These are phyloP conservation scores for Serendipita sp. DNA, from an alignment of 1,284 basidiomycete genomes.

Conservation along the genomic window DNA sequence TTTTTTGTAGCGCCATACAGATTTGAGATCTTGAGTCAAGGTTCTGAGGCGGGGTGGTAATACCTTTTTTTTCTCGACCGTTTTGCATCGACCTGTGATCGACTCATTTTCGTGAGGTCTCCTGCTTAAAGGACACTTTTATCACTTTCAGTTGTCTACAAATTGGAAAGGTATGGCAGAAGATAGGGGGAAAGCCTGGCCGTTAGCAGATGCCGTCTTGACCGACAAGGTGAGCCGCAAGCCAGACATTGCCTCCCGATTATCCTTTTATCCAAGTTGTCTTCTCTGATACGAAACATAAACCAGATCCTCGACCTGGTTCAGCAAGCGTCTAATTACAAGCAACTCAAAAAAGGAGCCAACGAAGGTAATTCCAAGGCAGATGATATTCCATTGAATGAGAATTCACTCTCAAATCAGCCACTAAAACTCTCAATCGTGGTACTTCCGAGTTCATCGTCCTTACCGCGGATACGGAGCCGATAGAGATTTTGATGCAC, in stretches of 20 bases:
- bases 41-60: neutral
- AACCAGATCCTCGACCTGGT: conserved; percentile 75
- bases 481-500: conserved; percentile 94
- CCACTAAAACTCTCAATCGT: conserved; percentile 96
- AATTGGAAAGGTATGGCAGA: conserved; percentile 17
- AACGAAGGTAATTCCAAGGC: conserved; percentile 61
- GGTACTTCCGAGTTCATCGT: conserved; percentile 98
- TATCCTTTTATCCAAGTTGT: conserved; percentile 7
- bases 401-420: conserved; percentile 24
- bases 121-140: neutral
- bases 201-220: conserved; percentile 74
- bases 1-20: no score
- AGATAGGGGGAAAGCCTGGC: conserved; percentile 69
- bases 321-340: conserved; percentile 83
- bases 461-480: conserved; percentile 94
- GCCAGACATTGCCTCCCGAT: conserved; percentile 10
- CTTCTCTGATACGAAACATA: neutral
- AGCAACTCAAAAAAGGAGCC: conserved; percentile 96
- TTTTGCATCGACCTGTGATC: neutral
- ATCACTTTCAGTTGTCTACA: neutral
- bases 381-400: neutral
- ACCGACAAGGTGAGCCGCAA: conserved; percentile 74
- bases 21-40: neutral
- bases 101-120: conserved; percentile 4
- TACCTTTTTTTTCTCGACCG: neutral